Base-by-base conservation (phyloP, 2,329 filamentous ascomycete genomes). In the Colletotrichum liaoningense region DNA sequence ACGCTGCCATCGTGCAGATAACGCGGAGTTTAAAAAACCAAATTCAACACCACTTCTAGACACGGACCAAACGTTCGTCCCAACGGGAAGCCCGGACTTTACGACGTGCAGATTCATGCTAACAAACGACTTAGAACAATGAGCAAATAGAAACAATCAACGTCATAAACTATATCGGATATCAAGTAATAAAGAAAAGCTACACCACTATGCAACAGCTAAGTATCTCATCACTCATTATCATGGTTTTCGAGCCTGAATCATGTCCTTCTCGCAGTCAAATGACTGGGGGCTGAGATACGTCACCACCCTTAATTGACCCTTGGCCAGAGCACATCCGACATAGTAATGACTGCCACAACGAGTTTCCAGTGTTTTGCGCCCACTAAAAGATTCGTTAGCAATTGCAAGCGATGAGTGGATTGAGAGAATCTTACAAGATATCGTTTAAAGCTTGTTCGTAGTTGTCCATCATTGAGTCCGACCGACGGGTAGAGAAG, bases 301-400 rank as follows among this genome's bases (percentile, higher is more conserved):
- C 16, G 70, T 73, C 14, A 73, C 70, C 11, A 73, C 70, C 26
- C 70, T 69, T 26, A 73, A n/a, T 26, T 73, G 66, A 7, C 70
- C 70, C 60, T 73, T 73, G 14, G 58, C 56, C 60, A 73, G 26
- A 12, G 70, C 70, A 19, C 70, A 73, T 19, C 70, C 70, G 4
- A 73, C 70, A 24, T 73, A 73, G 46, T 73, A 73, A 3, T 73
- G 70, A 46, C 70, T 73, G 6, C 70, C 70, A n/a, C 70, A 73
- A 12, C 70, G 58, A 24, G 70, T 65, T 30, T 65, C 59, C 14
- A 73, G 67, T 9, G 70, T 73, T 26, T 69, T 73, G 26, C 24
- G n/a, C 14, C 66, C 70, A n/a, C 70, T 73, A 22, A 46, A 19
- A 33, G 12, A 33, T 0, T 26, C 30, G 55, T 70, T 16, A 73